Conservation (phyloP, 2,329 filamentous ascomycete species). For the Trichoderma sp. region DNA sequence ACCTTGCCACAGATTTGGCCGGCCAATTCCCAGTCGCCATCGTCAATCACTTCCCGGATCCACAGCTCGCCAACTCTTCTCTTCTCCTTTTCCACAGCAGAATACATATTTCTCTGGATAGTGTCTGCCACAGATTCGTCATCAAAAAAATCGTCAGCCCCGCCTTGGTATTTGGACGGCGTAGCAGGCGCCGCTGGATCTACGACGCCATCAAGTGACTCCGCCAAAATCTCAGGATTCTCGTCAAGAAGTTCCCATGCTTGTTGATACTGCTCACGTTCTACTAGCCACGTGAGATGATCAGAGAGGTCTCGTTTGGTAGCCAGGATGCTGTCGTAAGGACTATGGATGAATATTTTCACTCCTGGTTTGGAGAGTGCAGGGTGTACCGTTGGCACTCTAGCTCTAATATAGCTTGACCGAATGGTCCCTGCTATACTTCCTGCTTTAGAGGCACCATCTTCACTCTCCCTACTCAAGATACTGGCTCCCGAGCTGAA, state of each 20-base stretch:
- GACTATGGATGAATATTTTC: slow-evolving; percentile 92
- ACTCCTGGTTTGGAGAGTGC: slow-evolving; percentile 57
- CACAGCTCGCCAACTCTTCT: slow-evolving; percentile 88
- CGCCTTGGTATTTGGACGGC: slow-evolving; percentile 44
- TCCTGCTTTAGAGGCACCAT: slow-evolving; percentile 46
- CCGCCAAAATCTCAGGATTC: slow-evolving; percentile 71
- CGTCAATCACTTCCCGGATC: slow-evolving; percentile 80
- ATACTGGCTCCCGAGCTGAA: slow-evolving; percentile 87
- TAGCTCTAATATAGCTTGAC: slow-evolving; percentile 32
- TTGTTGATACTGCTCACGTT: slow-evolving; percentile 76
- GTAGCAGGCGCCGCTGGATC: slow-evolving; percentile 45
- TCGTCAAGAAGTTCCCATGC: slow-evolving; percentile 89
- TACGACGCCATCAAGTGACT: slow-evolving; percentile 42
- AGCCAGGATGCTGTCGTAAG: slow-evolving; percentile 93
- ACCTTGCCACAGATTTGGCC: slow-evolving; percentile 82
- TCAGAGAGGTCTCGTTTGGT: slow-evolving; percentile 85
- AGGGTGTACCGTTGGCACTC: slow-evolving; percentile 49
- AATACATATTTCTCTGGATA: slow-evolving; percentile 58
- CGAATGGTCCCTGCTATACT: slow-evolving; percentile 39
- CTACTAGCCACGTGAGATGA: slow-evolving; percentile 81
- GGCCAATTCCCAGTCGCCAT: slow-evolving; percentile 73
- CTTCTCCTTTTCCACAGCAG: slow-evolving; percentile 81
- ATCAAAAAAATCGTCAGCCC: slow-evolving; percentile 70
- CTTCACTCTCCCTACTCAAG: slow-evolving; percentile 62
- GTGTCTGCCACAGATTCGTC: slow-evolving; percentile 61